phyloP scores from a whole-genome alignment of 768 basidiomycete genomes.

The Boletus huronensis region DNA sequence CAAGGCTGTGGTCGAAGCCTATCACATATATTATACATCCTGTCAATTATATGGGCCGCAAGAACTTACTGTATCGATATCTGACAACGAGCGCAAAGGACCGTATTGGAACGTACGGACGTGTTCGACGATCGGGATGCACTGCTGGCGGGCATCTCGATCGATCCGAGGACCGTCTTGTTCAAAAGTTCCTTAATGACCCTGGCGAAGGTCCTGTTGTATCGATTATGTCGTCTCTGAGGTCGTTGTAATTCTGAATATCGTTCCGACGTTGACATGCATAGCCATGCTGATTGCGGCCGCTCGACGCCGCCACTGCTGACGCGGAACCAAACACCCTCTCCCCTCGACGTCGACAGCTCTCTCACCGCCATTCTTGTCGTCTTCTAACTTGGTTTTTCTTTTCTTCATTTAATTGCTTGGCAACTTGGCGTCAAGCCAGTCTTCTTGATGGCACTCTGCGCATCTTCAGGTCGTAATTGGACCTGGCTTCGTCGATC shows the following conservation, averaged over 20 bases:
- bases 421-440: neutral
- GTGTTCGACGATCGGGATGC: neutral
- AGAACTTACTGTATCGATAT: neutral
- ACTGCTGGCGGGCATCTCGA: neutral
- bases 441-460: conserved; percentile 6
- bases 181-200: no score
- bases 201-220: neutral
- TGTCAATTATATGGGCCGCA: neutral
- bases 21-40: neutral
- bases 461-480: neutral
- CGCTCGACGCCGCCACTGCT: neutral
- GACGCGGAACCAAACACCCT: neutral
- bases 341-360: neutral
- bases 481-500: conserved; percentile 3
- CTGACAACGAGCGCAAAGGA: neutral
- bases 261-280: no score
- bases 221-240: neutral
- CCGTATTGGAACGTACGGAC: neutral
- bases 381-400: neutral
- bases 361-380: neutral
- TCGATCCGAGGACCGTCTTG: neutral
- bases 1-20: neutral
- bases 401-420: neutral
- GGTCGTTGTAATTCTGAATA: no score
- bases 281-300: conserved; percentile 10